Percentiles rank a stretch among this genome's conserved stretches.
phyloP scores from a whole-genome alignment of 2,329 filamentous ascomycete genomes.

The Penicillium sp. region DNA sequence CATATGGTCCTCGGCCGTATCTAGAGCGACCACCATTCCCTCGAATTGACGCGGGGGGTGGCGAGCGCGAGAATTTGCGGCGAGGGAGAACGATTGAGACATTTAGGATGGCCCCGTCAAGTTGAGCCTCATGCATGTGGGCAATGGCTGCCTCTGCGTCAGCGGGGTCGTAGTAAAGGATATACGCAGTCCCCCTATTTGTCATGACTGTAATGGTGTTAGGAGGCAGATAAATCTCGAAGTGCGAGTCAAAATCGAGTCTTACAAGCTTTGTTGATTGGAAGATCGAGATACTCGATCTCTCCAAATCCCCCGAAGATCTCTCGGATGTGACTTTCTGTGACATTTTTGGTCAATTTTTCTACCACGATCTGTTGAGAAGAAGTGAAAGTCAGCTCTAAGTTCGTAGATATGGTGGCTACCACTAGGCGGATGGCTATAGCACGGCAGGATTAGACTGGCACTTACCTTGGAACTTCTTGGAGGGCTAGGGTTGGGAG shows the following conservation, averaged over 20 bases:
- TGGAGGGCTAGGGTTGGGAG: conserved; percentile 24
- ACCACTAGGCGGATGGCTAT: not conserved
- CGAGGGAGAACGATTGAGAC: conserved; percentile 87
- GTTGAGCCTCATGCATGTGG: conserved; percentile 96
- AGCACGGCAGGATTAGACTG: not conserved
- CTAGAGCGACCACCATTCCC: conserved; percentile 56
- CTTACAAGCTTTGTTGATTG: conserved; percentile 82
- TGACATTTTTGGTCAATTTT: conserved; percentile 92
- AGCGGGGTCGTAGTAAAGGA: conserved; percentile 72
- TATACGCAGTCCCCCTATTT: conserved; percentile 91
- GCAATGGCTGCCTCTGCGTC: conserved; percentile 87
- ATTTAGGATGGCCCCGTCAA: conserved; percentile 78
- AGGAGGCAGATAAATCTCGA: not conserved
- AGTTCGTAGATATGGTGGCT: not conserved
- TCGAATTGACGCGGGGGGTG: conserved; percentile 67
- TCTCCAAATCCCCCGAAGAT: conserved; percentile 88
- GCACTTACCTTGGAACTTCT: conserved; percentile 40
- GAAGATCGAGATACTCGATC: conserved; percentile 84
- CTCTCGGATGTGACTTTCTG: conserved; percentile 80
- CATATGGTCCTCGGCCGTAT: conserved; percentile 31
- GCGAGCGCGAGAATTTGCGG: conserved; percentile 76
- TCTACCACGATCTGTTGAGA: conserved; percentile 77
- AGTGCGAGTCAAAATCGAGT: no score
- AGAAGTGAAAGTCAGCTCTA: not conserved
- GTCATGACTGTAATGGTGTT: conserved; percentile 64